These are phyloP conservation scores for Posidonia oceanica DNA, from an alignment of 116 monocot species.

Conservation along the genomic window DNA sequence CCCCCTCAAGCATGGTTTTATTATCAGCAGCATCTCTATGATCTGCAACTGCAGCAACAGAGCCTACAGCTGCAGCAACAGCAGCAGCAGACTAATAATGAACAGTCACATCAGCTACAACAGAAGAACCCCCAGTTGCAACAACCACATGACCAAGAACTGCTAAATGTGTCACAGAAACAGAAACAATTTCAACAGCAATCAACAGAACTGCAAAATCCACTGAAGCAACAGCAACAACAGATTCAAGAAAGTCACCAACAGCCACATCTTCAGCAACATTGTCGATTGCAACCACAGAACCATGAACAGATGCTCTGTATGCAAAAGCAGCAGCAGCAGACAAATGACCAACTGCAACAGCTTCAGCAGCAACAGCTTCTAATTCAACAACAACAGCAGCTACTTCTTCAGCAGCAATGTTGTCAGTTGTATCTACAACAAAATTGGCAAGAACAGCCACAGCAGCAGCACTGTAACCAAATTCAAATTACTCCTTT, in stretches of 20 bases:
- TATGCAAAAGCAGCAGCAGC: neutral
- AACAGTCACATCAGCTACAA: neutral
- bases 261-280: neutral
- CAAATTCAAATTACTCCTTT: conserved; percentile 6
- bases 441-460: neutral
- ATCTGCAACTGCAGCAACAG: conserved; percentile 34
- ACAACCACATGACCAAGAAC: neutral
- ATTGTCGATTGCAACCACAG: neutral
- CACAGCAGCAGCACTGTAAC: neutral
- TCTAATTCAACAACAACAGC: conserved; percentile 1
- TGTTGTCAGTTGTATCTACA: conserved; percentile 3
- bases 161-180: conserved; percentile 5
- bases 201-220: conserved; percentile 1
- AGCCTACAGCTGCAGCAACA: conserved; percentile 31
- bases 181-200: conserved; percentile 1
- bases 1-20: conserved; percentile 48
- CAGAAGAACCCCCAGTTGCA: neutral
- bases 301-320: neutral
- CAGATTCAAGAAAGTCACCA: neutral
- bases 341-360: conserved; percentile 3
- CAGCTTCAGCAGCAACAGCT: conserved; percentile 4
- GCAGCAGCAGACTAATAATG: conserved; percentile 6
- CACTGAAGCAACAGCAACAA: neutral
- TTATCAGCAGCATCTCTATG: conserved; percentile 53
- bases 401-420: neutral